phyloP scores from a whole-genome alignment of 1,284 basidiomycete genomes.

The Ceratobasidium sp. region DNA sequence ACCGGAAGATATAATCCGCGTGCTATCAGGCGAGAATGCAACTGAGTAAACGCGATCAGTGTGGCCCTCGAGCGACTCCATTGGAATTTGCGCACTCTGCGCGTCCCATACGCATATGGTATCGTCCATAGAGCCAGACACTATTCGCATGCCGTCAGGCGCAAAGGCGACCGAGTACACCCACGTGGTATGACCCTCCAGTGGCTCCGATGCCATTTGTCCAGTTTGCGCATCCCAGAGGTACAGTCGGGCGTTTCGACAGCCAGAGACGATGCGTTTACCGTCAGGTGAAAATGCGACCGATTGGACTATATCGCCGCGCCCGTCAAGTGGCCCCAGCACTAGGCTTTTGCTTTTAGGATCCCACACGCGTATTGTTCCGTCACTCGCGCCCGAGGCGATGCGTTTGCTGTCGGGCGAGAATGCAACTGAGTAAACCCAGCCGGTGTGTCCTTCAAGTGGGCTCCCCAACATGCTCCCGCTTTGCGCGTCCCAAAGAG shows the following conservation, averaged over 20 bases:
- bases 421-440: slow-evolving; percentile 8
- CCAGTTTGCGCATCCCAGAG: neutral
- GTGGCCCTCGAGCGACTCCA: neutral
- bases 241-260: neutral
- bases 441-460: slow-evolving; percentile 9
- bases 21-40: neutral
- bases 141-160: neutral
- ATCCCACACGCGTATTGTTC: slow-evolving; percentile 24
- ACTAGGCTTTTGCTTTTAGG: neutral
- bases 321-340: slow-evolving; percentile 2
- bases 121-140: neutral
- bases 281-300: neutral
- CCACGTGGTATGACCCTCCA: neutral
- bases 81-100: neutral
- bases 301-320: neutral
- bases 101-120: neutral
- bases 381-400: slow-evolving; percentile 4
- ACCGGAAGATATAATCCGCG: neutral
- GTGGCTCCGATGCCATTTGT: neutral
- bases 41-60: slow-evolving; percentile 15
- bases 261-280: neutral
- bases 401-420: slow-evolving; percentile 16
- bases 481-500: slow-evolving; percentile 52
- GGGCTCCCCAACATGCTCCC: slow-evolving; percentile 45
- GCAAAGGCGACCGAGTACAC: neutral